Base-by-base conservation (phyloP, 495 filamentous ascomycete species). In the Neurospora terricola region DNA sequence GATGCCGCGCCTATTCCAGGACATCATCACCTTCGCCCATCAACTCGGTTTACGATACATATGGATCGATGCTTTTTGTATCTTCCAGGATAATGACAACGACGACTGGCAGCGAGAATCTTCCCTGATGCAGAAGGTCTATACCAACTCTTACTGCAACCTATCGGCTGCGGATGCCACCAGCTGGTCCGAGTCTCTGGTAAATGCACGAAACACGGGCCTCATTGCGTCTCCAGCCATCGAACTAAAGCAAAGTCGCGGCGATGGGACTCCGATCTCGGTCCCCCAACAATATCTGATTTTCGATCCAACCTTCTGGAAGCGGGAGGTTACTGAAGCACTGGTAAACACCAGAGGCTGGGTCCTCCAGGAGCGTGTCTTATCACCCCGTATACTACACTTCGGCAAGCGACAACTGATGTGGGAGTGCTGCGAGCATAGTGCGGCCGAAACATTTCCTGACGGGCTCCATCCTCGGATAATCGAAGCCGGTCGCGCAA, bases 371-470 rank as follows among this genome's bases (percentile, higher is more conserved):
- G 66, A 70, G 66, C 72, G 72, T 8, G 30, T 73, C 3, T 36
- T 48, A 8, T 27, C 72, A 16, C 72, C 72, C 12, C 72, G 72
- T 36, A 38, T 73, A 18, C 40, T 73, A 16, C 72, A 73, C 21
- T 70, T 73, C 30, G 72, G 72, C 23, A 69, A 38, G 42, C 59
- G 11, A 34, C 62, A 70, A 40, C 7, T 73, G 0, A n/a, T 70
- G 8, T 73, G 72, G 72, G 72, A 73, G 9, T 73, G 62, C 27
- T 70, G n/a, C 39, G 62, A 73, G 18, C 68, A 69, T n/a, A 40
- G 39, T 45, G 72, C 72, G 4, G 59, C 72, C 1, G 72, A 70
- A 40, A 68, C 2, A 18, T 70, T 45, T 16, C 72, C 72, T 18
- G 27, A 30, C 10, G 66, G 59, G 11, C 39, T 73, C 10, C 72